phyloP scores from a whole-genome alignment of 164 flowering plant species.

The Nymphaea thermarum region DNA sequence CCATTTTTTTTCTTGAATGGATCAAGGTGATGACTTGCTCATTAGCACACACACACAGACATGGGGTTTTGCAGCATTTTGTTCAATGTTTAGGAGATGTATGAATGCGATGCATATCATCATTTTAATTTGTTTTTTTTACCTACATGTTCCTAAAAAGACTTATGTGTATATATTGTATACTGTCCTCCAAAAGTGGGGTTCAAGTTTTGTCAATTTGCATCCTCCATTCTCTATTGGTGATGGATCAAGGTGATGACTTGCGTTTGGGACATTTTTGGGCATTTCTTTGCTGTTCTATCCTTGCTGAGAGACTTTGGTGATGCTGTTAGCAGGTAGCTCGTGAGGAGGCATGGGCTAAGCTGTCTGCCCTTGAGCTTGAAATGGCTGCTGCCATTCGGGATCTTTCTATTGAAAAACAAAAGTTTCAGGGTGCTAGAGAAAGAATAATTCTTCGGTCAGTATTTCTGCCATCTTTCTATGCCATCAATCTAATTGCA shows the following conservation, averaged over 20 bases:
- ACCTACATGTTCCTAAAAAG: no score
- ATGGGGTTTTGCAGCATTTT: no score
- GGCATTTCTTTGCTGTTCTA: not conserved
- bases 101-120: no score
- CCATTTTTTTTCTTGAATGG: no score
- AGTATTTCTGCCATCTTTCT: slow-evolving; percentile 1
- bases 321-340: slow-evolving; percentile 93
- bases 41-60: no score
- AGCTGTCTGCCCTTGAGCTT: slow-evolving; percentile 83
- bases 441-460: slow-evolving; percentile 97
- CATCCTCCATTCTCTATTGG: no score
- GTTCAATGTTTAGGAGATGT: no score
- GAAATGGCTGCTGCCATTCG: slow-evolving; percentile 81
- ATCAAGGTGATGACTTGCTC: no score
- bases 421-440: slow-evolving; percentile 74
- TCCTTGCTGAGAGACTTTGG: slow-evolving; percentile 38
- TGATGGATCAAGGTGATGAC: not conserved
- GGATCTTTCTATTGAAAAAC: slow-evolving; percentile 85
- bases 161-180: no score
- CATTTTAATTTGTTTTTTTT: no score
- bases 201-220: no score
- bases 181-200: no score
- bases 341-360: slow-evolving; percentile 99
- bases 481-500: not conserved
- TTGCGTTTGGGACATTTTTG: not conserved